A percentile compares a stretch with the other conserved stretches of the same genome.
Conservation (phyloP, 768 basidiomycete genomes). For the Boletellus sp. region DNA sequence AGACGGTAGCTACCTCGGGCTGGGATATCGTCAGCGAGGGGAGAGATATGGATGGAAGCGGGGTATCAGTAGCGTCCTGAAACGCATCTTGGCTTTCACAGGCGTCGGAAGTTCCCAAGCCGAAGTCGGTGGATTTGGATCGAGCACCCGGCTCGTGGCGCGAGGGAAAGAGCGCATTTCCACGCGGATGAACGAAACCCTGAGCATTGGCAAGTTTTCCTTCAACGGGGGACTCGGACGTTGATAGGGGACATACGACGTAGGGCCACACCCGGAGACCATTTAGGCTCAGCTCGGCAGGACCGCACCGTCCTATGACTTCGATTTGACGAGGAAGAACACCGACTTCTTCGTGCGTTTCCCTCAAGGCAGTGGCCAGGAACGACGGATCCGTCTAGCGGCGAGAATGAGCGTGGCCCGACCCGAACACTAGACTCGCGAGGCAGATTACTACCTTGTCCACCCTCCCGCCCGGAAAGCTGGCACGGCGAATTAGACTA, state of each 20-base stretch:
- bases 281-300: constrained; percentile 53
- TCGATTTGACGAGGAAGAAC: constrained; percentile 58
- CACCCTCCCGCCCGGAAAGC: constrained; percentile 73
- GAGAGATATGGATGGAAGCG: constrained; percentile 61
- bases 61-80: constrained; percentile 30
- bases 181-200: constrained; percentile 40
- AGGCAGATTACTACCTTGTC: constrained; percentile 48
- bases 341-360: constrained; percentile 73
- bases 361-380: constrained; percentile 58
- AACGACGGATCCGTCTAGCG: constrained; percentile 52
- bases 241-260: constrained; percentile 50
- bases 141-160: neutral
- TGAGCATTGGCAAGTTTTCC: constrained; percentile 1
- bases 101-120: neutral
- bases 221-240: neutral
- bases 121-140: constrained; percentile 1
- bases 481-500: constrained; percentile 25
- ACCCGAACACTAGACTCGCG: neutral
- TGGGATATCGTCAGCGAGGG: constrained; percentile 48
- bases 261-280: constrained; percentile 73
- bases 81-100: neutral
- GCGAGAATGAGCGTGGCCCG: neutral
- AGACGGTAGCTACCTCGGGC: constrained; percentile 63
- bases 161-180: neutral
- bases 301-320: constrained; percentile 61